These are phyloP conservation scores for Emmonsia crescens DNA, from an alignment of 2,329 filamentous ascomycete species.

Conservation along the genomic window DNA sequence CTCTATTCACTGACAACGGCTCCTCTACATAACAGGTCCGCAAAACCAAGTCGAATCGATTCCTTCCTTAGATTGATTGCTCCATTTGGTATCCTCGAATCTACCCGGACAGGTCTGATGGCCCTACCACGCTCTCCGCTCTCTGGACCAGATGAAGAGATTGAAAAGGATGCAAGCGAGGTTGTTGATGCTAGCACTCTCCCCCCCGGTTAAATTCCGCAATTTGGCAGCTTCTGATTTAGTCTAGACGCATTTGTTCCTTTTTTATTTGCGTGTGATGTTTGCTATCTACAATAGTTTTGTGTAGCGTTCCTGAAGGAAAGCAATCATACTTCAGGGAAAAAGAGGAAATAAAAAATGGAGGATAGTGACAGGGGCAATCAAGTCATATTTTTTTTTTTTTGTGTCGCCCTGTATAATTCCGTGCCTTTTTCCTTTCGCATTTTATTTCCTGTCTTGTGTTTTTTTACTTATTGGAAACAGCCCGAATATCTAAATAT, in stretches of 20 bases:
- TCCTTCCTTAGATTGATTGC: conserved; percentile 93
- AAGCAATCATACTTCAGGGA: not conserved
- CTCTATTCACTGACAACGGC: conserved; percentile 5
- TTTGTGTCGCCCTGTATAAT: not conserved
- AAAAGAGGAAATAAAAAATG: not conserved
- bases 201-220: conserved; percentile 61
- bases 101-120: conserved; percentile 91
- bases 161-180: conserved; percentile 82
- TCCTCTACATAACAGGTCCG: conserved; percentile 49
- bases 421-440: not conserved
- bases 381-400: not conserved
- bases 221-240: not conserved
- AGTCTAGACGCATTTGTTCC: not conserved
- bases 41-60: conserved; percentile 87
- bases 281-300: not conserved
- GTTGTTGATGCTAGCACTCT: conserved; percentile 90
- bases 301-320: conserved; percentile 1
- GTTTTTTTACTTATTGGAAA: not conserved
- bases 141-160: conserved; percentile 59
- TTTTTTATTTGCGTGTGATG: not conserved
- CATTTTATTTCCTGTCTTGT: not conserved
- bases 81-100: conserved; percentile 94
- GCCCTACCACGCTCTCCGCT: conserved; percentile 88
- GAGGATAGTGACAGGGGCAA: not conserved
- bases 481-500: not conserved